These are phyloP conservation scores for Ganoderma resinaceum DNA, from an alignment of 1,284 basidiomycete genomes.

Conservation along the genomic window DNA sequence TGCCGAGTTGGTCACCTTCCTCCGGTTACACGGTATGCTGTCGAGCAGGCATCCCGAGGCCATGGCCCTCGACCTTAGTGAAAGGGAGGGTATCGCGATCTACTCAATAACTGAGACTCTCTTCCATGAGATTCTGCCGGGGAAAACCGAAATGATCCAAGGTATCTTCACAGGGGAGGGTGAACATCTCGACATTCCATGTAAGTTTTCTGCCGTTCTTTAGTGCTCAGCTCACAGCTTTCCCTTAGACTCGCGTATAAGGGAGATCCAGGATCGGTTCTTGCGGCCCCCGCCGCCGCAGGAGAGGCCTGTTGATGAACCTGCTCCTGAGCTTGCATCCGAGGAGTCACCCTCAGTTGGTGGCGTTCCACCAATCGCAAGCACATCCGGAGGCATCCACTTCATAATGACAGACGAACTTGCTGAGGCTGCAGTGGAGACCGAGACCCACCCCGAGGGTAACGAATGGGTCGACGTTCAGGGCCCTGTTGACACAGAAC, in stretches of 20 bases:
- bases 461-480: constrained; percentile 26
- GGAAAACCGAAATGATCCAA: constrained; percentile 56
- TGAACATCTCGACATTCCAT: constrained; percentile 63
- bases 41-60: constrained; percentile 52
- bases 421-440: constrained; percentile 50
- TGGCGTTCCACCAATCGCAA: constrained; percentile 46
- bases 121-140: constrained; percentile 56
- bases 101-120: constrained; percentile 59
- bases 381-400: constrained; percentile 63
- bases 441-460: constrained; percentile 54
- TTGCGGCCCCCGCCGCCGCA: constrained; percentile 53
- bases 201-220: constrained; percentile 47
- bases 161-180: constrained; percentile 64
- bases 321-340: constrained; percentile 26
- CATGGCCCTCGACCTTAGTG: constrained; percentile 52
- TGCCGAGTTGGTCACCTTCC: constrained; percentile 65
- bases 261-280: constrained; percentile 59
- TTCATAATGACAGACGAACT: constrained; percentile 84
- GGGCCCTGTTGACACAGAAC: constrained; percentile 27
- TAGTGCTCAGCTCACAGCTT: not conserved
- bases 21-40: constrained; percentile 69
- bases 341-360: constrained; percentile 40
- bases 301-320: constrained; percentile 35
- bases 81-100: constrained; percentile 61
- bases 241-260: constrained; percentile 60